phyloP scores from a whole-genome alignment of 768 basidiomycete species.

The Termitomyces eurrhizus region DNA sequence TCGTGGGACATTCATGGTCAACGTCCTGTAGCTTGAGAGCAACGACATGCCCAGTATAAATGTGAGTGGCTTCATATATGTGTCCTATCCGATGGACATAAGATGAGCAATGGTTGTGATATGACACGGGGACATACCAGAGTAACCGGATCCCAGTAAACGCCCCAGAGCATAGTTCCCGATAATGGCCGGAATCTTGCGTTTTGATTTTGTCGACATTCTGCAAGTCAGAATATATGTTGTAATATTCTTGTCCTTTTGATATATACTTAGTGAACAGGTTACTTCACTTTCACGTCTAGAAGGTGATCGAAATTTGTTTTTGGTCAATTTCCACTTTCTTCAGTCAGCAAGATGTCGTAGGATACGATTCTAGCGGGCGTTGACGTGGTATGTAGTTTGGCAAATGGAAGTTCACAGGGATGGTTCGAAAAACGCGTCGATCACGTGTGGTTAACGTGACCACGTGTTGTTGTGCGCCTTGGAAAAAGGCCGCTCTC shows the following conservation, averaged over 20 bases:
- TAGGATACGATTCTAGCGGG: not conserved
- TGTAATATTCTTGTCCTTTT: not conserved
- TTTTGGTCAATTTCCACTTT: not conserved
- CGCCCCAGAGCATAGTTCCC: slow-evolving; percentile 61
- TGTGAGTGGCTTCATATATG: slow-evolving; percentile 59
- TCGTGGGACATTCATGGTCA: slow-evolving; percentile 74
- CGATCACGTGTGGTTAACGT: slow-evolving; percentile 23
- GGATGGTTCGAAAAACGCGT: slow-evolving; percentile 28
- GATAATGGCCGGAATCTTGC: slow-evolving; percentile 33
- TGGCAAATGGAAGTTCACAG: not conserved
- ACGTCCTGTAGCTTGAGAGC: slow-evolving; percentile 72
- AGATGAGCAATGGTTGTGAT: not conserved
- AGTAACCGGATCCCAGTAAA: slow-evolving; percentile 68
- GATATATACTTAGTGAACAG: not conserved
- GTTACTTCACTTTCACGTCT: not conserved
- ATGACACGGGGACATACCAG: slow-evolving; percentile 38
- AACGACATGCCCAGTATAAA: slow-evolving; percentile 55
- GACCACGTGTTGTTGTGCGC: slow-evolving; percentile 10
- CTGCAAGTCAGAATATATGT: not conserved
- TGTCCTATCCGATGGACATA: slow-evolving; percentile 42
- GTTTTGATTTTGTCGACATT: slow-evolving; percentile 7
- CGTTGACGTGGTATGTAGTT: not conserved
- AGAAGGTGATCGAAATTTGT: not conserved
- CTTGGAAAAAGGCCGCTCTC: too few species aligned
- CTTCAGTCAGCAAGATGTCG: not conserved